Evolutionary conservation across 371 early-diverging fungal genomes (phyloP).

Genomic region (Enteropsectra breve): DNA sequence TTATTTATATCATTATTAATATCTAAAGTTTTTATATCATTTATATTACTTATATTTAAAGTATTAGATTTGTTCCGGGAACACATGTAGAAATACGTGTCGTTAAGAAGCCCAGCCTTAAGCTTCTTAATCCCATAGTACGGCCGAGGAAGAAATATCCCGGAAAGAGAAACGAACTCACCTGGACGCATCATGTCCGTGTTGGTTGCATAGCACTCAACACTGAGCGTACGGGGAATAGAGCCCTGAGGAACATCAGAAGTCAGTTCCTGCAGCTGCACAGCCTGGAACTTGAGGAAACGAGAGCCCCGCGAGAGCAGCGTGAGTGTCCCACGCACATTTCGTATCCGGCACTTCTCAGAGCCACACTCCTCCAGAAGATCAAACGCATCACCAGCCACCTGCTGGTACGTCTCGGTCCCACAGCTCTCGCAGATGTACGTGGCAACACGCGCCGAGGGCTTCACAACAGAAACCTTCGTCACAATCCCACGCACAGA

Average conservation of each 20-base stretch:
- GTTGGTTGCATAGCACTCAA: conserved; percentile 72
- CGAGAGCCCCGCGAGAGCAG: conserved; percentile 85
- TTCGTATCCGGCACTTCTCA: conserved; percentile 71
- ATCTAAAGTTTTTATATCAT: neutral
- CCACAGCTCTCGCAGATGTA: conserved; percentile 92
- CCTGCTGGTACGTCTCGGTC: conserved; percentile 87
- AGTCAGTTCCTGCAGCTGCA: conserved; percentile 62
- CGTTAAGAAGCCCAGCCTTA: conserved; percentile 82
- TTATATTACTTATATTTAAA: neutral
- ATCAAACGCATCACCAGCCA: conserved; percentile 64
- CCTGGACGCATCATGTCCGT: conserved; percentile 77
- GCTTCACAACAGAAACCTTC: conserved; percentile 85
- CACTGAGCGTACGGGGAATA: conserved; percentile 83
- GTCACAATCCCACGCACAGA: conserved; percentile 85
- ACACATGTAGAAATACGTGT: conserved; percentile 79
- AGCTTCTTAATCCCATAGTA: conserved; percentile 80
- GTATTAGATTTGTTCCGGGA: conserved; percentile 60
- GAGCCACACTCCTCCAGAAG: conserved; percentile 79
- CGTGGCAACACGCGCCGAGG: conserved; percentile 75
- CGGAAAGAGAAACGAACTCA: conserved; percentile 73
- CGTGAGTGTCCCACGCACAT: conserved; percentile 72
- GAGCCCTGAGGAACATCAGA: conserved; percentile 94
- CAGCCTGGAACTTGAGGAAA: conserved; percentile 64
- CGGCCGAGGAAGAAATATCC: conserved; percentile 82
- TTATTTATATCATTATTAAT: neutral